These are phyloP conservation scores for Starmera quercuum DNA, from an alignment of 805 yeast genomes.

Conservation along the genomic window DNA sequence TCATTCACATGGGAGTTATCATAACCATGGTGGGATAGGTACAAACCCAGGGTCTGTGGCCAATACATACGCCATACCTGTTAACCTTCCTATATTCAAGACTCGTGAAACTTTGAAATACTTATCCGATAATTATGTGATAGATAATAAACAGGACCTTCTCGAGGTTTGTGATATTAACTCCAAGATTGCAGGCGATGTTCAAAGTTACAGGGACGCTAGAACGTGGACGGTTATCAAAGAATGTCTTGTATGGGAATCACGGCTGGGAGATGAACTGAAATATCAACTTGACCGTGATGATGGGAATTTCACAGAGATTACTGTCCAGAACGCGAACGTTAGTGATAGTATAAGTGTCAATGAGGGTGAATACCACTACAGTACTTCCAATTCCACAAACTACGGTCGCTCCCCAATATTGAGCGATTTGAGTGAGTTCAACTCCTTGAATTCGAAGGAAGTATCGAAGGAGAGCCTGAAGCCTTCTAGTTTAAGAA, in stretches of 20 bases:
- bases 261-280: constrained; percentile 8
- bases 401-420: constrained; percentile 20
- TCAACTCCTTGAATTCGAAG: constrained; percentile 5
- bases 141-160: constrained; percentile 40
- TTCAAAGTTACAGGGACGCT: constrained; percentile 42
- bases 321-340: neutral
- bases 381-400: constrained; percentile 21
- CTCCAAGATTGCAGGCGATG: constrained; percentile 47
- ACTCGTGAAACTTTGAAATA: constrained; percentile 31
- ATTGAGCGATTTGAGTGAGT: constrained; percentile 20
- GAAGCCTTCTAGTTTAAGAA: constrained; percentile 8
- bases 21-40: constrained; percentile 7
- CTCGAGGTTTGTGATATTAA: constrained; percentile 46
- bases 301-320: neutral
- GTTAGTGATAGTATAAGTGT: constrained; percentile 9
- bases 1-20: constrained; percentile 10
- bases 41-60: constrained; percentile 10
- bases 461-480: neutral
- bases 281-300: neutral
- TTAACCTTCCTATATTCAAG: constrained; percentile 16
- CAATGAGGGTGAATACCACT: constrained; percentile 7
- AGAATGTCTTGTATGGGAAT: constrained; percentile 34
- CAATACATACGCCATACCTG: constrained; percentile 12
- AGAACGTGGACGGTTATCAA: constrained; percentile 58
- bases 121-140: constrained; percentile 41